A percentile compares a stretch with the other conserved stretches of the same genome.
Evolutionary conservation across 2,329 filamentous ascomycete species (phyloP).

Genomic region (Penicillium verrucosum): DNA sequence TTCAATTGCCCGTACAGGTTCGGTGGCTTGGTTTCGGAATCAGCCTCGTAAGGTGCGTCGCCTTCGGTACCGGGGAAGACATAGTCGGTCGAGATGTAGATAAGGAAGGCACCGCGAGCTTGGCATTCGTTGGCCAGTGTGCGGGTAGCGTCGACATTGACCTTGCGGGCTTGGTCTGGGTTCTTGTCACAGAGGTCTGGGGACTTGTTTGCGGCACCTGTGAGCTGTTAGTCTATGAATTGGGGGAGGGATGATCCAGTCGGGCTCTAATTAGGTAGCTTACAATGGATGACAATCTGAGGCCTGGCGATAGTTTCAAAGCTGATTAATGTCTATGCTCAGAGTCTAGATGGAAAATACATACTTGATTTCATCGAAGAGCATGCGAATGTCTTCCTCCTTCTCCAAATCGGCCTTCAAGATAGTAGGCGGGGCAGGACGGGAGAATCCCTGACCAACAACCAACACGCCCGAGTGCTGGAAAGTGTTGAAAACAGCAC

Average conservation of each 20-base stretch:
- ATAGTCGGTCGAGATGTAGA: conserved; percentile 71
- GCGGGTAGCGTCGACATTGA: conserved; percentile 72
- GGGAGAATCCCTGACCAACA: conserved; percentile 69
- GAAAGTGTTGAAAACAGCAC: conserved; percentile 72
- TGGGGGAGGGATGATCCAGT: background rate
- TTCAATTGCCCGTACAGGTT: conserved; percentile 79
- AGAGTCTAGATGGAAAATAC: conserved; percentile 12
- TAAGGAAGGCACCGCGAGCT: conserved; percentile 48
- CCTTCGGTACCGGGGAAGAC: conserved; percentile 74
- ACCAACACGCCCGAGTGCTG: conserved; percentile 64
- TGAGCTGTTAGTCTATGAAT: conserved; percentile 11
- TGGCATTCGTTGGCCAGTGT: conserved; percentile 65
- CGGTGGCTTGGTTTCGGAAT: conserved; percentile 63
- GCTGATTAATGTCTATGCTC: background rate
- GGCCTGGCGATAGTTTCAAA: conserved; percentile 51
- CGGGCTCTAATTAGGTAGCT: conserved; percentile 30
- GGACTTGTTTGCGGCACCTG: conserved; percentile 81
- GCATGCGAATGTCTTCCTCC: conserved; percentile 42
- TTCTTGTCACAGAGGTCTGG: conserved; percentile 82
- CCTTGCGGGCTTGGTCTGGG: conserved; percentile 66
- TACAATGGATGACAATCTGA: conserved; percentile 77
- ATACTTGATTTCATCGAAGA: conserved; percentile 54
- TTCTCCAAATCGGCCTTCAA: conserved; percentile 56
- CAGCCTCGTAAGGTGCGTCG: conserved; percentile 76
- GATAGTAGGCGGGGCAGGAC: conserved; percentile 67